Conservation (phyloP, 441 rosid genomes). For the Pelargonium hybrid region DNA sequence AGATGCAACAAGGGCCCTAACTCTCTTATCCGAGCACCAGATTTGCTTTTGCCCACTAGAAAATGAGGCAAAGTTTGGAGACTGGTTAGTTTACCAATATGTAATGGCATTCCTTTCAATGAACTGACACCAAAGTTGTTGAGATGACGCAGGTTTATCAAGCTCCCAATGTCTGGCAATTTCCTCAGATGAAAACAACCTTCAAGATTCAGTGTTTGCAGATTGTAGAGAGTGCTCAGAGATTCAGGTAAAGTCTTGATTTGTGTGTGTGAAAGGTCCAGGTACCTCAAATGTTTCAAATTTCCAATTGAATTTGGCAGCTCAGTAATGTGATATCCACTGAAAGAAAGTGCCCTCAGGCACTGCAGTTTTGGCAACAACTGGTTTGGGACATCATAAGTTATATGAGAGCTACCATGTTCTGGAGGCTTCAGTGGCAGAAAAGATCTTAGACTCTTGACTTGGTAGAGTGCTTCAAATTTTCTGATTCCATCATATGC, state of each 20-base stretch:
- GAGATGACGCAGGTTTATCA: constrained; percentile 28
- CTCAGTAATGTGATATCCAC: constrained; percentile 9
- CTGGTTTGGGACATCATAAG: not conserved
- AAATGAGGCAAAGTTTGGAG: constrained; percentile 27
- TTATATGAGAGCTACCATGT: constrained; percentile 8
- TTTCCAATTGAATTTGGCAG: constrained; percentile 28
- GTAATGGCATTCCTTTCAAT: constrained; percentile 30
- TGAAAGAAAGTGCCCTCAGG: constrained; percentile 25
- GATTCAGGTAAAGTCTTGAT: constrained; percentile 24
- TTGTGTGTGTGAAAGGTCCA: constrained; percentile 24
- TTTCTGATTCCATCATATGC: not conserved
- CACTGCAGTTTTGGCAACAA: constrained; percentile 11
- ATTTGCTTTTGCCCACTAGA: constrained; percentile 18
- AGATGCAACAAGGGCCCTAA: constrained; percentile 24
- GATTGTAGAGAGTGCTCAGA: constrained; percentile 17
- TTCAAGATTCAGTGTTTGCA: constrained; percentile 24
- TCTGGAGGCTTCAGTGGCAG: constrained; percentile 17
- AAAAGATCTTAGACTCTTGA: constrained; percentile 24
- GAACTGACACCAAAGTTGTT: constrained; percentile 18
- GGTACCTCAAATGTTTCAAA: constrained; percentile 24
- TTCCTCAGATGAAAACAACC: constrained; percentile 16
- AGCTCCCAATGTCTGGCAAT: constrained; percentile 23
- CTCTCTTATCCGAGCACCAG: constrained; percentile 24
- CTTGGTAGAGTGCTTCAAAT: constrained; percentile 15
- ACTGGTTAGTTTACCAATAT: constrained; percentile 24